Conservation (phyloP, 129 eudicot species). For the Pseudognaphalium luteoalbum region DNA sequence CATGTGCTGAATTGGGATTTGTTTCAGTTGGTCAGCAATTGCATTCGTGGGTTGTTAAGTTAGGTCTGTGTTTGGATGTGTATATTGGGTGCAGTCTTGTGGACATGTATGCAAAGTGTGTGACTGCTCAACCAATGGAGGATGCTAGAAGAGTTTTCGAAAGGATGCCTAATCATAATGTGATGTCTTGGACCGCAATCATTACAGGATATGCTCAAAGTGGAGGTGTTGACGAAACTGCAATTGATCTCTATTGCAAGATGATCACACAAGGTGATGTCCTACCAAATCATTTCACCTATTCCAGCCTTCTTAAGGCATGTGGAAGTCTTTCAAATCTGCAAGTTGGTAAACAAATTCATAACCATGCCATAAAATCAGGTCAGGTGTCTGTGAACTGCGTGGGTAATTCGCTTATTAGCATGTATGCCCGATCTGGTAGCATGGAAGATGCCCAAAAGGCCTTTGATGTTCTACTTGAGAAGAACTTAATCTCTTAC, state of each 20-base stretch:
- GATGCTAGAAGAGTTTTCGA: slow-evolving; percentile 62
- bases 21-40: slow-evolving; percentile 51
- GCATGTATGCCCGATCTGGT: slow-evolving; percentile 69
- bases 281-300: slow-evolving; percentile 63
- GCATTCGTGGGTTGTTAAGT: slow-evolving; percentile 59
- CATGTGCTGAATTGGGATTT: slow-evolving; percentile 58
- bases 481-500: slow-evolving; percentile 67
- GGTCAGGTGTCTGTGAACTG: slow-evolving; percentile 55
- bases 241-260: slow-evolving; percentile 54
- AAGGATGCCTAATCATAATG: slow-evolving; percentile 51
- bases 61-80: slow-evolving; percentile 51
- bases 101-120: slow-evolving; percentile 82
- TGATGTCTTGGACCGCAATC: slow-evolving; percentile 77
- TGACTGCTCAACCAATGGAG: slow-evolving; percentile 37
- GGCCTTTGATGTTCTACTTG: slow-evolving; percentile 63
- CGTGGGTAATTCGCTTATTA: slow-evolving; percentile 73
- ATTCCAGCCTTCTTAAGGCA: slow-evolving; percentile 59
- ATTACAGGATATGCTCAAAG: slow-evolving; percentile 63
- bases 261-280: slow-evolving; percentile 54
- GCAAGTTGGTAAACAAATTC: slow-evolving; percentile 53
- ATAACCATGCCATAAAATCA: slow-evolving; percentile 59
- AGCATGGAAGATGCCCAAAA: slow-evolving; percentile 67
- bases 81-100: slow-evolving; percentile 76
- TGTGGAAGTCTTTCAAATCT: slow-evolving; percentile 51
- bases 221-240: slow-evolving; percentile 52